Evolutionary conservation across 345 rosid genomes (phyloP).

Genomic region (Noccaea caerulescens): DNA sequence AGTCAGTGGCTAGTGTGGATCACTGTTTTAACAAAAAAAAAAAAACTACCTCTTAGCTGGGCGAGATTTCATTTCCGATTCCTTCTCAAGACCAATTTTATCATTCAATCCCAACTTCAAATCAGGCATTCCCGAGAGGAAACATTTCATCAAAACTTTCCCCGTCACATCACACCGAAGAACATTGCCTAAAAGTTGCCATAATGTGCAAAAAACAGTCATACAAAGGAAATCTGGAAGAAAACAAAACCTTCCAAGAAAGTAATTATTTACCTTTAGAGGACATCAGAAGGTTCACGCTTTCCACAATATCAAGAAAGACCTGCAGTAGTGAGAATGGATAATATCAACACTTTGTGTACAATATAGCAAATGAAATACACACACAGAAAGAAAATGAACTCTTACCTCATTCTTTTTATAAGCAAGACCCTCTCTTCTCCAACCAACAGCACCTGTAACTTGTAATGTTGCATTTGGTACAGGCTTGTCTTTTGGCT

Average conservation of each 20-base stretch:
- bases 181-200: conserved; percentile 67
- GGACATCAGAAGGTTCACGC: conserved; percentile 98
- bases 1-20: conserved; percentile 7
- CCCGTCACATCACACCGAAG: conserved; percentile 98
- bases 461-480: conserved; percentile 99
- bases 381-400: conserved; percentile 14
- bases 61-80: conserved; percentile 92
- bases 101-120: conserved; percentile 97
- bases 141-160: conserved; percentile 97
- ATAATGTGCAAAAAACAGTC: conserved; percentile 33
- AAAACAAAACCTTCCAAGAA: conserved; percentile 5
- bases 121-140: conserved; percentile 99
- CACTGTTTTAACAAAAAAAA: neutral
- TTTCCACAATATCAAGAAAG: conserved; percentile 97
- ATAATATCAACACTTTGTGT: neutral
- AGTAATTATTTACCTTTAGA: conserved; percentile 69
- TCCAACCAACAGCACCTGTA: conserved; percentile 99
- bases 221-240: conserved; percentile 3
- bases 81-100: conserved; percentile 99
- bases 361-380: conserved; percentile 4
- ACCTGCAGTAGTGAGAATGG: conserved; percentile 58
- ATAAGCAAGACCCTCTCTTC: conserved; percentile 95
- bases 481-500: conserved; percentile 86
- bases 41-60: conserved; percentile 82
- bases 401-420: conserved; percentile 90